Conservation (phyloP, 352 stramenopile genomes). For the Globisporangium splendens region DNA sequence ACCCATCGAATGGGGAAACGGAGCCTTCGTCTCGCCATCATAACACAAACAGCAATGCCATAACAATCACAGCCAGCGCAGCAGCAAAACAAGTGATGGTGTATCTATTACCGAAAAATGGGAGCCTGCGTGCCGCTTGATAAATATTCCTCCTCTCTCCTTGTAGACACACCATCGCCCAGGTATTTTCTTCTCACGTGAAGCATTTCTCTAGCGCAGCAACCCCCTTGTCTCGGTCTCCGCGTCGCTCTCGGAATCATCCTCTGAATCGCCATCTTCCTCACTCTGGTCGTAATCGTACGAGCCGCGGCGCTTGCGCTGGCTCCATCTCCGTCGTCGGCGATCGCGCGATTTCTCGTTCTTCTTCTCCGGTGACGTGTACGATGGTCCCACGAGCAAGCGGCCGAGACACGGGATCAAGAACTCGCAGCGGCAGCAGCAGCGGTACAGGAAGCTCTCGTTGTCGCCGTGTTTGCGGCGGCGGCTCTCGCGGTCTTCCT, state of each 20-base stretch:
- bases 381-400: constrained; percentile 68
- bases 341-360: constrained; percentile 11
- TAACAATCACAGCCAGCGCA: no score
- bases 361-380: constrained; percentile 31
- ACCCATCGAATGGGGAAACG: constrained; percentile 15
- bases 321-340: constrained; percentile 13
- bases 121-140: no score
- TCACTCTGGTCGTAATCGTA: constrained; percentile 34
- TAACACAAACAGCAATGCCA: constrained; percentile 1
- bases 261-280: constrained; percentile 14
- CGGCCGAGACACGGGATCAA: constrained; percentile 65
- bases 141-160: not conserved
- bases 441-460: constrained; percentile 64
- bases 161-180: no score
- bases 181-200: constrained; percentile 16
- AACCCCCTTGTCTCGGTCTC: constrained; percentile 47
- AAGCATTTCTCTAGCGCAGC: constrained; percentile 16
- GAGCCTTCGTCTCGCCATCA: no score
- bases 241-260: constrained; percentile 16
- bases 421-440: constrained; percentile 73
- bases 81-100: not conserved
- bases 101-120: no score
- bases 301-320: constrained; percentile 22
- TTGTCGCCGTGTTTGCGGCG: constrained; percentile 6
- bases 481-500: constrained; percentile 16